Percentiles rank a stretch among this genome's conserved stretches.
These are phyloP conservation scores for Aspergillus amoenus DNA, from an alignment of 2,329 filamentous ascomycete species.

Conservation along the genomic window DNA sequence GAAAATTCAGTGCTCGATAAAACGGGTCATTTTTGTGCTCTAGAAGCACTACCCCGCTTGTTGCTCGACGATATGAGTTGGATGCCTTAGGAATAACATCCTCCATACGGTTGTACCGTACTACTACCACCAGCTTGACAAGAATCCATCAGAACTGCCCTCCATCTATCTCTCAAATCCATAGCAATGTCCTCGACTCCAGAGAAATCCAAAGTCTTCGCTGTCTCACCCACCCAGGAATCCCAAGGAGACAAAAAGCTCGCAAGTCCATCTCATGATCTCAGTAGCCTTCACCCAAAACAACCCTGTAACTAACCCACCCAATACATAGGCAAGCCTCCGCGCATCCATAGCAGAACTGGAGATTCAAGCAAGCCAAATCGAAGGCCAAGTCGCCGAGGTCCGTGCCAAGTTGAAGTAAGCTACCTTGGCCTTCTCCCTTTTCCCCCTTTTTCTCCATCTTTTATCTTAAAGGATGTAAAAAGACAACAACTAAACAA, in stretches of 20 bases:
- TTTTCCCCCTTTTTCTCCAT: not conserved
- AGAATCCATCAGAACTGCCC: not conserved
- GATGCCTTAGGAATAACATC: not conserved
- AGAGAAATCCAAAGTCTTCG: not conserved
- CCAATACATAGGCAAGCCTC: constrained; percentile 21
- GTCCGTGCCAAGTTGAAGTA: constrained; percentile 38
- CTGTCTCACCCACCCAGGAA: constrained; percentile 12
- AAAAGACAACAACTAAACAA: too few species aligned
- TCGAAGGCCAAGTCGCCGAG: constrained; percentile 36
- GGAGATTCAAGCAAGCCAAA: constrained; percentile 46
- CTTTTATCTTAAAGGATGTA: too few species aligned
- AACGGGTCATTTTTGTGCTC: not conserved
- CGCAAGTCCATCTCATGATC: constrained; percentile 16
- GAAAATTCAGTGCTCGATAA: not conserved
- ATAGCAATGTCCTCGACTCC: not conserved
- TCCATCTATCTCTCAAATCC: not conserved
- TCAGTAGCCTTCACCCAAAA: not conserved
- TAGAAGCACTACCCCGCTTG: not conserved
- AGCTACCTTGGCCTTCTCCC: not conserved
- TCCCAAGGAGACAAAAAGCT: constrained; percentile 25
- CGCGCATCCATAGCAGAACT: constrained; percentile 37
- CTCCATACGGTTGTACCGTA: not conserved
- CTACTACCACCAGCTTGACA: not conserved
- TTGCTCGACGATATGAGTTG: not conserved
- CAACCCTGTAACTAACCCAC: constrained; percentile 11